phyloP scores from a whole-genome alignment of 805 yeast genomes.

The Barnettozyma salicaria region DNA sequence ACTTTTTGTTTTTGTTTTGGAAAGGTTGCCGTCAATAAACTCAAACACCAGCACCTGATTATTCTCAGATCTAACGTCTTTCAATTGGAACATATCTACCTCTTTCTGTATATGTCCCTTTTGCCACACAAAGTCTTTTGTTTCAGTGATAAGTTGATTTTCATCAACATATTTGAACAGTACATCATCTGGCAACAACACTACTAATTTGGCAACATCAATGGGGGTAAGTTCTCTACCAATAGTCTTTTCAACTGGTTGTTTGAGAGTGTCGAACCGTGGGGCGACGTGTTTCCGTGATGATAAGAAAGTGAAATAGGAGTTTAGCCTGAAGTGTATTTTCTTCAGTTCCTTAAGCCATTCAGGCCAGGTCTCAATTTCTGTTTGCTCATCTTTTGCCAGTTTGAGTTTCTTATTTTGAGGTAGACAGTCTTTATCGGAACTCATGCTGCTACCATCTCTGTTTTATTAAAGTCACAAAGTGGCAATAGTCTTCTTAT shows the following conservation, averaged over 20 bases:
- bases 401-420: neutral
- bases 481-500: too few relatives aligned
- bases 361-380: slow-evolving; percentile 23
- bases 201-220: slow-evolving; percentile 61
- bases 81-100: slow-evolving; percentile 44
- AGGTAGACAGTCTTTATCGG: neutral
- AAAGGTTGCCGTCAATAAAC: slow-evolving; percentile 60
- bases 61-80: slow-evolving; percentile 29
- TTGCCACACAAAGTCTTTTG: slow-evolving; percentile 32
- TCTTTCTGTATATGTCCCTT: slow-evolving; percentile 53
- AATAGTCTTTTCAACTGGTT: slow-evolving; percentile 46
- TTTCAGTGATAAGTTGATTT: slow-evolving; percentile 45
- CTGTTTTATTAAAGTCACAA: too few relatives aligned
- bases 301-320: slow-evolving; percentile 56
- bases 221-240: slow-evolving; percentile 37
- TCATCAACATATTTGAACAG: slow-evolving; percentile 74
- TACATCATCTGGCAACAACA: slow-evolving; percentile 62
- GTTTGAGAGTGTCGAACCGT: slow-evolving; percentile 46
- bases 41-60: slow-evolving; percentile 66
- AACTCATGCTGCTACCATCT: too few relatives aligned
- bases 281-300: slow-evolving; percentile 56
- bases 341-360: slow-evolving; percentile 38
- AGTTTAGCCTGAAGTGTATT: slow-evolving; percentile 48
- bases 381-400: neutral
- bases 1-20: slow-evolving; percentile 42